phyloP scores from a whole-genome alignment of 2,329 filamentous ascomycete species.

The Orbilia oligospora region DNA sequence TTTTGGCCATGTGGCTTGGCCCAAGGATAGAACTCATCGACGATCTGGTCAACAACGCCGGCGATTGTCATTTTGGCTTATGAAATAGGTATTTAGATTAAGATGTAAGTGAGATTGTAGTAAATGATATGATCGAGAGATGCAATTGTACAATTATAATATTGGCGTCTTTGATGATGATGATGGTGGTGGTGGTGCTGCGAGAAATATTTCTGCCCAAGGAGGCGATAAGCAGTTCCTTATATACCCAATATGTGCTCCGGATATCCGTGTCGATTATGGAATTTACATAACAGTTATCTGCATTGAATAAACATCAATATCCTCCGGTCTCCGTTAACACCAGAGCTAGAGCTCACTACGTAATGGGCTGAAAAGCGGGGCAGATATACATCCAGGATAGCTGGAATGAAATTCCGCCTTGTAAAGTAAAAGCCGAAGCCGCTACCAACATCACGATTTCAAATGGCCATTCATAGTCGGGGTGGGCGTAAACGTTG shows the following conservation, averaged over 20 bases:
- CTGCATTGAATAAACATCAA: background rate
- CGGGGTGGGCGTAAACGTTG: background rate
- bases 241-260: background rate
- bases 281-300: background rate
- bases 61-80: slow-evolving; percentile 1
- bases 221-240: background rate
- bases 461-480: background rate
- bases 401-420: background rate
- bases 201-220: no score
- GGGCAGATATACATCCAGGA: background rate
- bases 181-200: background rate
- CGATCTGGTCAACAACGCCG: slow-evolving; percentile 1
- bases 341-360: background rate
- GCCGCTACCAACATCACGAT: background rate
- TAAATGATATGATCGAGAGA: background rate
- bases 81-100: background rate
- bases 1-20: slow-evolving; percentile 17
- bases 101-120: background rate
- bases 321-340: background rate
- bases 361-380: slow-evolving; percentile 3
- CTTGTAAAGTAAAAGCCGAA: background rate
- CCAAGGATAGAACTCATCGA: slow-evolving; percentile 10
- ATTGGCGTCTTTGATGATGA: no score
- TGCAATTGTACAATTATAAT: background rate
- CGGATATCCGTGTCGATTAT: background rate